These are phyloP conservation scores for Penicillium sp. DNA, from an alignment of 2,329 filamentous ascomycete genomes.

Conservation along the genomic window DNA sequence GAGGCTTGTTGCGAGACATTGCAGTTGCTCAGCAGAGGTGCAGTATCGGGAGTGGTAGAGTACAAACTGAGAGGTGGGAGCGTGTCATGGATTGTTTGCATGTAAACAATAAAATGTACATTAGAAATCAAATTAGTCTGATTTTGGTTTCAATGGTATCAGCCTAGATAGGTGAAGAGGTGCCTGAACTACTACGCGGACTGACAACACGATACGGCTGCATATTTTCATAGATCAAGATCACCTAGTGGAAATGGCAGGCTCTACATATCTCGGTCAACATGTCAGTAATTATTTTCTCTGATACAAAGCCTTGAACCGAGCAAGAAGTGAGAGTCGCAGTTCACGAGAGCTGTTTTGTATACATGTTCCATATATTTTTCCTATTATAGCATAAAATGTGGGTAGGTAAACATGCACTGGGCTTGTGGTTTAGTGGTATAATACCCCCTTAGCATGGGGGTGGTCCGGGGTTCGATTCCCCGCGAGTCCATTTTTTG, in stretches of 20 bases:
- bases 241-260: neutral
- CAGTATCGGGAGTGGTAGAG: neutral
- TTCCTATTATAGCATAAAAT: neutral
- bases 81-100: neutral
- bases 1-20: constrained; percentile 8
- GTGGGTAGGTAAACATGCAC: neutral
- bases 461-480: constrained; percentile 48
- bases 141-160: neutral
- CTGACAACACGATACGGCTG: no score
- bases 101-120: neutral
- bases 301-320: no score
- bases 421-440: constrained; percentile 45
- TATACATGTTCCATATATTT: no score
- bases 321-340: no score
- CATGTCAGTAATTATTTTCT: no score
- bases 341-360: no score
- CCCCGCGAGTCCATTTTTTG: constrained; percentile 44
- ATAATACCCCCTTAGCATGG: constrained; percentile 48
- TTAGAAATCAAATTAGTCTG: neutral
- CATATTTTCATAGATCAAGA: neutral
- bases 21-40: neutral
- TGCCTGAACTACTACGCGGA: neutral
- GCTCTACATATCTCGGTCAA: no score
- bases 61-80: neutral
- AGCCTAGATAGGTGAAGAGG: neutral